Evolutionary conservation across 257 asterid genomes (phyloP), one percentile per base, ranked within the genome.

Genomic region (Solanum tacnaense): DNA sequence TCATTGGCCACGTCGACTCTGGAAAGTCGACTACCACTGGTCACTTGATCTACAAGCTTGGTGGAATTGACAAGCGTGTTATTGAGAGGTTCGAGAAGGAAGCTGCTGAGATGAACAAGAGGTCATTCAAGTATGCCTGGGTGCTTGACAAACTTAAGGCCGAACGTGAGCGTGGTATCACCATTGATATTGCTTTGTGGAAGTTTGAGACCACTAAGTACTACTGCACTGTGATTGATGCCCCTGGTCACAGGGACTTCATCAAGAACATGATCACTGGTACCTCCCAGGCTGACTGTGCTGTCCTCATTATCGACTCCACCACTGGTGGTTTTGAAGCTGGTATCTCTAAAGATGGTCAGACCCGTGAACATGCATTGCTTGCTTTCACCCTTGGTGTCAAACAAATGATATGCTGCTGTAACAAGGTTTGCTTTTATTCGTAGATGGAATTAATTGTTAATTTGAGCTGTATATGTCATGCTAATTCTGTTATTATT

Each of bases 291-390:
- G 98, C 98, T 78, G 96, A 95, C 32, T 95, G 98, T 90, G 98
- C 96, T 21, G 96, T 95, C 15, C 96, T 95, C 18, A 95, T 95
- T 83, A 95, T 95, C 12, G 98, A 95, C 86, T 95, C 98, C 85
- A 95, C 97, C 90, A 95, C 97, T 92, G 98, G 98, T 91, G 97
- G 98, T 88, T 95, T 95, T 49, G 98, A 94, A 89, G 98, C 97
- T 75, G 97, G 98, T 87, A 95, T 95, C 56, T 95, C 98, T 25
- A 95, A 95, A 94, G 98, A 94, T 81, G 97, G 97, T 16, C 98
- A 95, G 94, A 95, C 98, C 49, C 96, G 97, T 89, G 98, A 95
- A 95, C 98, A 94, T 56, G 98, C 98, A 0, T 81, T 94, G 85
- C 96, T 94, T 87, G 96, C 98, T 74, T 94, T 94, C 91, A 94